These are phyloP conservation scores for Clavulina sp. DNA, from an alignment of 768 basidiomycete genomes.

Conservation along the genomic window DNA sequence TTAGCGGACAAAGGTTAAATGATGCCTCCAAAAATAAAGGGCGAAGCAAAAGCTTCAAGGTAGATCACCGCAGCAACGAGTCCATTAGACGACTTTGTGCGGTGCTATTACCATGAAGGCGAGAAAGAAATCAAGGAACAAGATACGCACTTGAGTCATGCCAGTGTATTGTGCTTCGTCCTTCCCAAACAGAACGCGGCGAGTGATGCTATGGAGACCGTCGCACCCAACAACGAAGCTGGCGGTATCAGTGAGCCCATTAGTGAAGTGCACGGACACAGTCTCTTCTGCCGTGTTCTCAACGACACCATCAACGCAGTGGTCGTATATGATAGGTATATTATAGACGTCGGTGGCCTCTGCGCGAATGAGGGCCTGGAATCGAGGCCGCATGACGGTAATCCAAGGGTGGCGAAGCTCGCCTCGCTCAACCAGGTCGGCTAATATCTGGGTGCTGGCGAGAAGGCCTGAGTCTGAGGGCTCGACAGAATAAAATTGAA, in stretches of 20 bases:
- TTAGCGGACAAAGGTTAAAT: too few species aligned
- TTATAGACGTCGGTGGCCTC: conserved; percentile 19
- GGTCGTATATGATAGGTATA: conserved; percentile 21
- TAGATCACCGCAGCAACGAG: too few species aligned
- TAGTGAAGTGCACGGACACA: conserved; percentile 22
- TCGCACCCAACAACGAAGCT: conserved; percentile 29
- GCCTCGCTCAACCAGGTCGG: neutral
- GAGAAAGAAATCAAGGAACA: too few species aligned
- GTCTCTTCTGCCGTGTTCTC: conserved; percentile 13
- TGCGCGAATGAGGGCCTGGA: conserved; percentile 13
- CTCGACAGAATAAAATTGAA: too few species aligned
- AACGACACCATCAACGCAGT: conserved; percentile 19
- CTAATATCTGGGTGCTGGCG: neutral
- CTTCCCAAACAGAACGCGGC: conserved; percentile 23
- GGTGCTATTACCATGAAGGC: too few species aligned
- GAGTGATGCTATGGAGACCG: conserved; percentile 27
- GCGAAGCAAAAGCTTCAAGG: too few species aligned
- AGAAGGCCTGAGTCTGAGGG: conserved; percentile 1
- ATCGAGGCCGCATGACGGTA: neutral
- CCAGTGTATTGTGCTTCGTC: too few species aligned
- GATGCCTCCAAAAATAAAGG: too few species aligned
- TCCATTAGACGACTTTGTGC: too few species aligned
- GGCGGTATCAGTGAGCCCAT: conserved; percentile 21
- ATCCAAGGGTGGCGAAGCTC: neutral
- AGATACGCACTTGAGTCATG: too few species aligned